phyloP scores from a whole-genome alignment of 345 rosid species.

The Moricandia moricandioides region DNA sequence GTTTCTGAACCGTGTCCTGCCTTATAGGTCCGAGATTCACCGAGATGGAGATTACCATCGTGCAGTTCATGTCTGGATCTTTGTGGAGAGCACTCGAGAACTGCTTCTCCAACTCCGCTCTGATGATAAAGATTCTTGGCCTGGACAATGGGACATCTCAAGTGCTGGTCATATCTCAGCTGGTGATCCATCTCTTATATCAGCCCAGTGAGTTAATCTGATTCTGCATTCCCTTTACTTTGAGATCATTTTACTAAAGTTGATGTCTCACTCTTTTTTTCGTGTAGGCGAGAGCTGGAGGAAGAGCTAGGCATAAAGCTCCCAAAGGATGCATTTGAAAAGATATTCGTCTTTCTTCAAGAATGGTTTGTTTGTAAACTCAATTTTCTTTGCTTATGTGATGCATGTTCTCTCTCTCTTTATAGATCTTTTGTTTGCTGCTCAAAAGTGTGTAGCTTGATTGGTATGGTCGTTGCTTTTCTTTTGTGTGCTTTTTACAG shows the following conservation, averaged over 20 bases:
- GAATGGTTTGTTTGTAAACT: slow-evolving; percentile 66
- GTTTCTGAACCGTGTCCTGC: no score
- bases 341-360: slow-evolving; percentile 64
- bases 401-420: slow-evolving; percentile 2
- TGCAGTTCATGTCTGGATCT: slow-evolving; percentile 86
- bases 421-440: neutral
- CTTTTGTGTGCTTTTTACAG: slow-evolving; percentile 43
- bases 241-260: neutral
- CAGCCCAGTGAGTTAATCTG: slow-evolving; percentile 57
- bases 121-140: slow-evolving; percentile 85
- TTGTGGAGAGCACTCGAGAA: slow-evolving; percentile 72
- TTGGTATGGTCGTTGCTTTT: neutral
- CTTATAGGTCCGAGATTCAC: slow-evolving; percentile 63
- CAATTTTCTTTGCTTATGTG: neutral
- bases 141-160: slow-evolving; percentile 88
- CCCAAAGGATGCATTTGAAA: slow-evolving; percentile 89
- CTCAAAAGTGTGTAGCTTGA: neutral
- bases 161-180: slow-evolving; percentile 98
- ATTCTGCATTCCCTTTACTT: slow-evolving; percentile 3
- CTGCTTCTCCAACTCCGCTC: slow-evolving; percentile 77
- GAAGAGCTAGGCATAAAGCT: slow-evolving; percentile 85
- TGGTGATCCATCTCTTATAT: slow-evolving; percentile 67
- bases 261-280: neutral
- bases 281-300: slow-evolving; percentile 78
- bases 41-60: slow-evolving; percentile 89